phyloP scores from a whole-genome alignment of 169 alveolate genomes.

The Plasmodium coatneyi region DNA sequence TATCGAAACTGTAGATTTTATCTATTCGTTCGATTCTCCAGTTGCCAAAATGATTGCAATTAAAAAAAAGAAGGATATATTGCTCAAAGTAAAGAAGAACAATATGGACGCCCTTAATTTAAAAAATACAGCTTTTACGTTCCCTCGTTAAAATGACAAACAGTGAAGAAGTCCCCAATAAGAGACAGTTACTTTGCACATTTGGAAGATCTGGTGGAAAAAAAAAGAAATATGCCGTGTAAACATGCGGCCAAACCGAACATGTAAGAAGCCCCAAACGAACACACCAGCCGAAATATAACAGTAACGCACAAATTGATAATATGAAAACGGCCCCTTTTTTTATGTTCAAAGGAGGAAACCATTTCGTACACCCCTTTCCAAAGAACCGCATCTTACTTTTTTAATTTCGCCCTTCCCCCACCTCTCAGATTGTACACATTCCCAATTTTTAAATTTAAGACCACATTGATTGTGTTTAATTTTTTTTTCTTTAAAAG shows the following conservation, averaged over 20 bases:
- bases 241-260: not conserved
- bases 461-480: not conserved
- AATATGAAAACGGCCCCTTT: not conserved
- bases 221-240: not conserved
- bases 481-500: not conserved
- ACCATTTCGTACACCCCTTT: not conserved
- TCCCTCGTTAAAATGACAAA: not conserved
- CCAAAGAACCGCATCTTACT: not conserved
- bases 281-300: not conserved
- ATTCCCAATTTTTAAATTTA: not conserved
- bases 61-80: not conserved
- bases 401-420: not conserved
- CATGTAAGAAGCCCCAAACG: not conserved
- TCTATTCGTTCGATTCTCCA: not conserved
- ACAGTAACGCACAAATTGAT: not conserved
- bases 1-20: not conserved
- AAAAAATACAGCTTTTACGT: not conserved
- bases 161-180: not conserved
- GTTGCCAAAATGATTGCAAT: not conserved
- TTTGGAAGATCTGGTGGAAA: not conserved
- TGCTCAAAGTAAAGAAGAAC: not conserved
- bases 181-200: not conserved
- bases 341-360: not conserved
- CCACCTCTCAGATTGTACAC: not conserved
- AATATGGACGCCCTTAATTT: not conserved